Conservation (phyloP, 2,329 filamentous ascomycete species). For the Cladosporium sp. region DNA sequence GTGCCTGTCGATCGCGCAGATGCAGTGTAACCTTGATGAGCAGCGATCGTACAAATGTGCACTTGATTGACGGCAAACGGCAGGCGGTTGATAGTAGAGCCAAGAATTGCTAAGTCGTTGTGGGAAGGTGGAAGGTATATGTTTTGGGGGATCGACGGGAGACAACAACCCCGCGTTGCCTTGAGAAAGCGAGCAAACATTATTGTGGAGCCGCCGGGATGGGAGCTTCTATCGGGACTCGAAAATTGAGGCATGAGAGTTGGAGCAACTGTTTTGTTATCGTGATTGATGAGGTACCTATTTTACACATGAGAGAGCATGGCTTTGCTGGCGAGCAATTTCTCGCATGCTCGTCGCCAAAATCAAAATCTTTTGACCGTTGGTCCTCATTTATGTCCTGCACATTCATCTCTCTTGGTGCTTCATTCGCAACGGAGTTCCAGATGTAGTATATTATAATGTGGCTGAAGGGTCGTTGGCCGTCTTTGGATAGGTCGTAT, state of each 20-base stretch:
- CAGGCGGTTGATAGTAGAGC: slow-evolving; percentile 14
- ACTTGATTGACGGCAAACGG: slow-evolving; percentile 1
- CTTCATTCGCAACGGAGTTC: no score
- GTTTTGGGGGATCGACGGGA: not conserved
- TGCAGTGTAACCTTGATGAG: slow-evolving; percentile 8
- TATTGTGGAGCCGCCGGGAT: not conserved
- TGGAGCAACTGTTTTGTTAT: not conserved
- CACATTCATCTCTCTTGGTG: no score
- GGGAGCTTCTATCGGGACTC: not conserved
- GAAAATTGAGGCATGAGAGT: not conserved
- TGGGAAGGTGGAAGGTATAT: slow-evolving; percentile 7
- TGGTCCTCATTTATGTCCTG: no score
- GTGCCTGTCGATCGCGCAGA: slow-evolving; percentile 12
- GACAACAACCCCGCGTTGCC: slow-evolving; percentile 2
- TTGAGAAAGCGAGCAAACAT: not conserved
- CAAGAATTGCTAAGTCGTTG: slow-evolving; percentile 13
- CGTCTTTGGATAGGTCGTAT: no score
- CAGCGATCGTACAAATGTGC: not conserved
- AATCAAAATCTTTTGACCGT: no score
- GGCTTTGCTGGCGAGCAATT: no score
- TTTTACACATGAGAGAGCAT: no score
- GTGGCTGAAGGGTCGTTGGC: no score
- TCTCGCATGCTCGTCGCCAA: no score
- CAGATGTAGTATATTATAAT: no score
- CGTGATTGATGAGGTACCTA: not conserved